Base-by-base conservation (phyloP, 129 eudicot genomes). In the Arctium minus region DNA sequence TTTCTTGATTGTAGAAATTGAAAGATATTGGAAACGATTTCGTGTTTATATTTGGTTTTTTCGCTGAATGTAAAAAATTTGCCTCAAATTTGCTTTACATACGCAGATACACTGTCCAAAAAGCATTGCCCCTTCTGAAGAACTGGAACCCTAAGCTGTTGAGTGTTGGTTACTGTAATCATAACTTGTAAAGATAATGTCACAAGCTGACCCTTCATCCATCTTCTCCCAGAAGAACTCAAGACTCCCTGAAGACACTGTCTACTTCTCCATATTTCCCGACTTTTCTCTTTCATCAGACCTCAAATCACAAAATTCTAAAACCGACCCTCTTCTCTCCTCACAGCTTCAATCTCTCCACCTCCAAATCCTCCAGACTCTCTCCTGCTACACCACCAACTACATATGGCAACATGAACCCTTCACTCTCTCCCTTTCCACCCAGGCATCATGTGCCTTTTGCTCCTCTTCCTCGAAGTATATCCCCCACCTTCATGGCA, bases 341-440 rank as follows among this genome's bases (percentile, higher is more conserved):
- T 67, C 76, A 35, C 81, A 82, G 12, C 96, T 94, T 80, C 97
- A 87, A 32, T 82, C 91, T n/a, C 97, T 92, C 81, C 97, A 95
- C 91, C 93, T 89, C 80, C 85, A 88, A 84, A 92, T 92, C 78
- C 89, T 90, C 87, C 75, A 80, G 4, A 37, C 81, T 27, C 78
- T 93, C 44, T 64, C 91, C 70, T 86, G 88, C 10, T 79, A 82
- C 88, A 90, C 93, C 77, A 12, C 86, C 71, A 64, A 40, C 46
- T 90, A 92, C 90, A 84, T 90, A 44, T 92, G 92, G 91, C 94
- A 92, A 77, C 97, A 92, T 81, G 80, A 88, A 38, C 92, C 97
- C 74, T 90, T 92, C 86, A 70, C 91, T 3, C 86, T 90, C 70
- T 85, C 92, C 44, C 39, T 71, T 13, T 82, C 83, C 73, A 80